Conservation (phyloP, 768 basidiomycete genomes). For the Lanmaoa pseudosensibilis region DNA sequence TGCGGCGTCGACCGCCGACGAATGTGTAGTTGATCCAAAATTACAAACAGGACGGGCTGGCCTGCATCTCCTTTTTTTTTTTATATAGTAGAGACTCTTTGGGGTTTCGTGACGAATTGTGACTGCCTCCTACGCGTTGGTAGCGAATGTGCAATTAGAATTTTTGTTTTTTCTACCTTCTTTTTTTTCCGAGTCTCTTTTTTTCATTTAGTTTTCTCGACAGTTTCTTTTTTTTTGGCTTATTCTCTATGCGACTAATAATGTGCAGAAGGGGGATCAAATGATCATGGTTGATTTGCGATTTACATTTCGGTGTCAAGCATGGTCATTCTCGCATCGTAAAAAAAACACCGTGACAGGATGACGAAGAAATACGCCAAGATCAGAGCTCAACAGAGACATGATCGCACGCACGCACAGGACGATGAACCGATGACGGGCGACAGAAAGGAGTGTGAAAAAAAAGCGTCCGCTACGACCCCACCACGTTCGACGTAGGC, state of each 20-base stretch:
- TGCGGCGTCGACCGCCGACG: conserved; percentile 7
- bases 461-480: not conserved
- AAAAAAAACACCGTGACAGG: no score
- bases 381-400: no score
- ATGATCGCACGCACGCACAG: no score
- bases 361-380: no score
- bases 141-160: conserved; percentile 15
- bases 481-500: not conserved
- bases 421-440: no score
- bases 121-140: not conserved
- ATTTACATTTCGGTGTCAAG: no score
- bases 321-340: no score
- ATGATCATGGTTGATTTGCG: no score
- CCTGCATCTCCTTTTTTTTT: conserved; percentile 7
- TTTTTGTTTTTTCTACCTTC: not conserved
- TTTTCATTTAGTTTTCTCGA: not conserved
- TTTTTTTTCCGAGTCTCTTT: not conserved
- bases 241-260: not conserved
- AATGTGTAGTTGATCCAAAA: conserved; percentile 7
- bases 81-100: no score
- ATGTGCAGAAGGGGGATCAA: no score
- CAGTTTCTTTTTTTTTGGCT: not conserved
- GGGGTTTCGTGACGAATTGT: not conserved
- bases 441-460: no score
- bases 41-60: conserved; percentile 23